Conservation (phyloP, 805 yeast genomes). For the Schwanniomyces pseudopolymorphus region DNA sequence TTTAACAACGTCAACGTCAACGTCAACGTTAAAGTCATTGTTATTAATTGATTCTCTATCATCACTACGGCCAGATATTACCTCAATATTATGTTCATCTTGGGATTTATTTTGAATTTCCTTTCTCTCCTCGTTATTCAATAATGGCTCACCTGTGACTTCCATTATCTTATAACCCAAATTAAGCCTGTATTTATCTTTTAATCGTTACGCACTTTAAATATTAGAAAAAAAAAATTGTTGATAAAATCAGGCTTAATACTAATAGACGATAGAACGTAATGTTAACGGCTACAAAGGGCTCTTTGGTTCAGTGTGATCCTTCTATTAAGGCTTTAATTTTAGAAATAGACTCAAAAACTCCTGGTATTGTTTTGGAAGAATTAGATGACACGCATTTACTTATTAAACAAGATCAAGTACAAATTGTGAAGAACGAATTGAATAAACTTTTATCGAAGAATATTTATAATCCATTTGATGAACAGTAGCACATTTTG, state of each 20-base stretch:
- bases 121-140: background rate
- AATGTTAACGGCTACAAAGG: constrained; percentile 46
- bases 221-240: background rate
- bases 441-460: constrained; percentile 72
- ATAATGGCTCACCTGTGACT: background rate
- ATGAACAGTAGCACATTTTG: constrained; percentile 53
- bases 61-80: background rate
- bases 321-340: constrained; percentile 91
- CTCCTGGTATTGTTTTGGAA: constrained; percentile 66
- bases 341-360: constrained; percentile 72
- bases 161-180: background rate
- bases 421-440: constrained; percentile 73
- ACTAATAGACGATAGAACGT: background rate
- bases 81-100: background rate
- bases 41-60: background rate
- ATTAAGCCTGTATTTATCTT: background rate
- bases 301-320: constrained; percentile 59
- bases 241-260: background rate
- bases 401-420: constrained; percentile 73
- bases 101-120: background rate
- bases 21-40: no score
- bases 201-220: background rate
- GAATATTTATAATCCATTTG: constrained; percentile 82
- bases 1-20: no score
- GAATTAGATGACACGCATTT: constrained; percentile 93